A percentile compares a stretch with the other conserved stretches of the same genome.
phyloP scores from a whole-genome alignment of 2,329 filamentous ascomycete genomes.

The Elsinoe australis region DNA sequence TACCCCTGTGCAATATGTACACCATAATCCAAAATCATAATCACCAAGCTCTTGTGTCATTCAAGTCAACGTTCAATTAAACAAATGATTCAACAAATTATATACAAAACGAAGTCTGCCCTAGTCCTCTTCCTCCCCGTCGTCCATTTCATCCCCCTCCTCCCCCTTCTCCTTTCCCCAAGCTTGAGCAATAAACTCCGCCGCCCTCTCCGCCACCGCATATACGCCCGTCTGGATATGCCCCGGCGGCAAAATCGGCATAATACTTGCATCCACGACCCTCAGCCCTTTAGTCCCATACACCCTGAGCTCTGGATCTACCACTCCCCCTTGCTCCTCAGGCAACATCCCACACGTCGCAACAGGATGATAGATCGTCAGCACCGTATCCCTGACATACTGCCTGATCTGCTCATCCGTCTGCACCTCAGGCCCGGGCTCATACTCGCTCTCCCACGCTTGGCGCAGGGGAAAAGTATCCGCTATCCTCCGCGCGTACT shows the following conservation, averaged over 20 bases:
- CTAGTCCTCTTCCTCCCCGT: neutral
- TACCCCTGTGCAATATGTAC: too few species aligned
- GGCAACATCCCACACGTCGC: conserved; percentile 22
- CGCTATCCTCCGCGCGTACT: neutral
- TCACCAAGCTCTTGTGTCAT: too few species aligned
- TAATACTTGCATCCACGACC: conserved; percentile 31
- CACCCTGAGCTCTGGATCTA: conserved; percentile 27
- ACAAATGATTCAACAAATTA: neutral
- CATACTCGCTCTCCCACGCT: conserved; percentile 12
- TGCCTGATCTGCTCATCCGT: conserved; percentile 13
- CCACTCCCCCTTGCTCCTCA: conserved; percentile 26
- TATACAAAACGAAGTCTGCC: neutral
- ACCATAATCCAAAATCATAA: too few species aligned
- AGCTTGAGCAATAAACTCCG: conserved; percentile 5
- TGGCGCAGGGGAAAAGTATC: neutral
- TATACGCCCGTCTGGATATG: conserved; percentile 24
- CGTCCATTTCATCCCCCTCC: neutral
- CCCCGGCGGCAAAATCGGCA: conserved; percentile 22
- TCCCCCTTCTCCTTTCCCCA: neutral
- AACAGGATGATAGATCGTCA: conserved; percentile 13
- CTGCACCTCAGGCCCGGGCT: conserved; percentile 11
- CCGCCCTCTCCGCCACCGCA: conserved; percentile 24
- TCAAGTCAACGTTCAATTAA: too few species aligned
- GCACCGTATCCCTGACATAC: conserved; percentile 9
- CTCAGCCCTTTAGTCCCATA: conserved; percentile 27